A percentile compares a stretch with the other conserved stretches of the same genome.
Evolutionary conservation across 1,139 yeast species (phyloP).

Genomic region (Trichomonascaceae sp.): DNA sequence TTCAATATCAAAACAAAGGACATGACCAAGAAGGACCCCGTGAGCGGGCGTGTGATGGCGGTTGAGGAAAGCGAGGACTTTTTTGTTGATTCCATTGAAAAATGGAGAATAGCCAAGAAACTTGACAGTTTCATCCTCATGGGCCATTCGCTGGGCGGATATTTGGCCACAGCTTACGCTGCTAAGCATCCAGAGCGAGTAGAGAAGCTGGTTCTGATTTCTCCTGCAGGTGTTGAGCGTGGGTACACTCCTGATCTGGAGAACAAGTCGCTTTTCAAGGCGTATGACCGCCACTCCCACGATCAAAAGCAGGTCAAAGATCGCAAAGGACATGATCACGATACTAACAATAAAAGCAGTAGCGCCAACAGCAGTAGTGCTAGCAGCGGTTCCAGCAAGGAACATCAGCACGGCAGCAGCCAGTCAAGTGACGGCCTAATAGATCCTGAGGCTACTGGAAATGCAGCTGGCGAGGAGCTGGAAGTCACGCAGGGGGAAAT

Average conservation of each 20-base stretch:
- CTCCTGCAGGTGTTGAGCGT: slow-evolving; percentile 65
- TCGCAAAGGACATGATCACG: neutral
- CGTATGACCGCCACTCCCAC: neutral
- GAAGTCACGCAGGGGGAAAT: neutral
- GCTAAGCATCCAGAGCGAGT: slow-evolving; percentile 54
- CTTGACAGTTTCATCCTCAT: slow-evolving; percentile 45
- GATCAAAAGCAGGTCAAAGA: neutral
- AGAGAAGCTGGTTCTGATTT: slow-evolving; percentile 48
- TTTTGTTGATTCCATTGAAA: slow-evolving; percentile 63
- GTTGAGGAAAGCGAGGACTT: slow-evolving; percentile 48
- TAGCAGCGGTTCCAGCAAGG: too few species aligned
- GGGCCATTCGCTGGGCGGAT: slow-evolving; percentile 89
- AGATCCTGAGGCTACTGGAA: neutral
- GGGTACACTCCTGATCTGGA: slow-evolving; percentile 18
- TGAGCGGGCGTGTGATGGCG: slow-evolving; percentile 31
- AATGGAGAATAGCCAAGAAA: slow-evolving; percentile 49
- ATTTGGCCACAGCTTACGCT: slow-evolving; percentile 63
- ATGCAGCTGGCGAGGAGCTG: neutral
- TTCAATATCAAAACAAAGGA: slow-evolving; percentile 22
- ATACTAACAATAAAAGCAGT: too few species aligned
- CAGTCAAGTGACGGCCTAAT: too few species aligned
- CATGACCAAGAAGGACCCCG: slow-evolving; percentile 16
- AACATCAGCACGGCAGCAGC: too few species aligned
- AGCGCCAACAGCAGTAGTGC: too few species aligned
- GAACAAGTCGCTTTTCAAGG: slow-evolving; percentile 7